Evolutionary conservation across 306 rosid genomes (phyloP), one percentile per base, ranked within the genome.

Genomic region (Hippophae gyantsensis): DNA sequence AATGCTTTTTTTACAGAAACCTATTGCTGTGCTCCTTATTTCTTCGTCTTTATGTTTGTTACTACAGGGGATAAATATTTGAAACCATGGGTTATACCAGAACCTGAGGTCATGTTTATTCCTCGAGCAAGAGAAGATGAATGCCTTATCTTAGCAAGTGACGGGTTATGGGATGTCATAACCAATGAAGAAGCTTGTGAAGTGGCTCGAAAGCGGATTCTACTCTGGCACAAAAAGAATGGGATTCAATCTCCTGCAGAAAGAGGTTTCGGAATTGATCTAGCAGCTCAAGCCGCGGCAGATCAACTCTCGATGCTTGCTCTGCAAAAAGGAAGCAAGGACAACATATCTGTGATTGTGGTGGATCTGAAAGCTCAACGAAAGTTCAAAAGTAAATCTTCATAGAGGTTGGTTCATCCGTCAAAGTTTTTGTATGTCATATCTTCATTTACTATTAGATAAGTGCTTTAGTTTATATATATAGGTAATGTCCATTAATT

Each of bases 121-220:
- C 73, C 81, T 42, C 78, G 87, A 9, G 79, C 79, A 1, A 75
- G 72, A 72, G 87, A 78, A 0, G 87, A 81, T 1, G 87, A 81
- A 59, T 69, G 76, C 65, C 81, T 81, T 7, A 69, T 81, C 52
- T 61, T 81, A 61, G 87, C 87, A 13, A 81, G 84, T n/a, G 87
- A 81, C 18, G 87, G 87, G 13, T 46, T 81, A 27, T 81, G 87
- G 87, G 87, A 81, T 45, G 87, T 81, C 25, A 78, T 81, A 74
- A 66, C 81, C 0, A 81, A 81, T 3, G 79, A 81, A 44, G 87
- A 81, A 70, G 81, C 43, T 14, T 81, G 84, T 43, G 84, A 78
- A 42, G 73, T 69, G 52, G 84, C 87, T 62, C 74, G 84, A 61
- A 59, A 66, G 72, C 61, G 79, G 55, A 72, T 81, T 57, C 70